Evolutionary conservation across 495 filamentous ascomycete genomes (phyloP), one percentile per base, ranked within the genome.

Genomic region (Tetracladium setigerum): DNA sequence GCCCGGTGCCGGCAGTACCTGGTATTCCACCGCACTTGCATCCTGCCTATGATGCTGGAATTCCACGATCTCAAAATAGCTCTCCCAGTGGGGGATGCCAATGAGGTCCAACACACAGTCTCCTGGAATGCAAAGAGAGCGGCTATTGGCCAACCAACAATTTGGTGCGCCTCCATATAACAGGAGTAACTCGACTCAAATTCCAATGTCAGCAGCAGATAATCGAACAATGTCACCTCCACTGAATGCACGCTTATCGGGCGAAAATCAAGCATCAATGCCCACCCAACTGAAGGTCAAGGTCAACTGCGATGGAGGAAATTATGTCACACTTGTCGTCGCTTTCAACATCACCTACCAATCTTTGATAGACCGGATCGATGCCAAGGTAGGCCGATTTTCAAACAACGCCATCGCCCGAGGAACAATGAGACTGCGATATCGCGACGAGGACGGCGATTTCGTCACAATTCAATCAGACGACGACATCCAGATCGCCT

Each of bases 331-430:
- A 0, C 73, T 98, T 10, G 90, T 98, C 30, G 92, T 94, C 36
- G 81, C 87, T 16, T 91, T 84, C 68, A 92, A 89, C 57, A 98
- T 97, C 57, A 78, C 85, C 38, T 95, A 94, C 66, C 86, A 89
- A 40, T 89, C 87, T 24, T 72, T 98, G 17, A 86, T 88, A 40
- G 90, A 97, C 58, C 88, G 92, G n/a, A 96, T 98, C 58, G 94
- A 97, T 63, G 86, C 86, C 17, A 97, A 97, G 65, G 76, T 98
- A 54, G 83, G 81, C 33, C 78, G 88, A 37, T 84, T 86, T 52
- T 90, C 88, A 8, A 82, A 76, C 54, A 81, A 83, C 52, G 87
- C 84, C 13, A 89, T 95, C 56, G 78, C 80, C 47, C 77, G 73
- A 55, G 86, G 86, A 47, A 81, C 80, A 41, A 75, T 94, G 50